Evolutionary conservation across 202 grass and related monocot genomes (phyloP), one percentile per base, ranked within the genome.

Genomic region (Carex sylvatica): DNA sequence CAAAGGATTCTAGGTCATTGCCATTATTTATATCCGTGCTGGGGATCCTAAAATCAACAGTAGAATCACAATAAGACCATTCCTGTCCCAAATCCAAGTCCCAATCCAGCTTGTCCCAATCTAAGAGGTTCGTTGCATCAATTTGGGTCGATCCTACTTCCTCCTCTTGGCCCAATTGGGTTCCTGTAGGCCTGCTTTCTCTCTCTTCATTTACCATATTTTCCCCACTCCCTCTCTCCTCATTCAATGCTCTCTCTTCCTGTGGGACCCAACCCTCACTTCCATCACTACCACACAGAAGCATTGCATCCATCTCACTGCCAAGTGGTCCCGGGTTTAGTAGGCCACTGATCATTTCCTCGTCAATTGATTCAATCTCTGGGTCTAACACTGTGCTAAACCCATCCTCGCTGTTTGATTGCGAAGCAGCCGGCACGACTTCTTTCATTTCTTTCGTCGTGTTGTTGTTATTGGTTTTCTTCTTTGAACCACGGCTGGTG

Each of bases 31-130:
- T 58, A 12, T 38, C 74, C 33, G 33, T 70, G 14, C 9, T 18
- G 18, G 66, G 80, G 16, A 70, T 14, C 49, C 63, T 20, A 51
- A 82, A 55, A 69, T 62, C 56, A 59, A 2, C 54, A 68, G 49
- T 47, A 13, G 46, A 28, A 44, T 70, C 42, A 7, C 53, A 70
- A 13, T 22, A 78, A 55, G 78, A 81, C 61, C 30, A 42, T 18
- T 65, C 66, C 18, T 84, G 70, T 83, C 87, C 90, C 0, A 96
- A 86, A 42, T 96, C 71, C 47, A 86, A 64, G 13, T 83, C 85
- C 8, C 90, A 89, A 22, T 87, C 83, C 13, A 92, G 83, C 88
- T 89, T 90, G 53, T 91, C 91, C 88, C 92, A 89, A 82, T 96
- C 90, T n/a, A 96, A 61, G 11, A 94, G 83, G 47, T 46, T 54